These are phyloP conservation scores for Ciborinia camelliae DNA, from an alignment of 2,329 filamentous ascomycete genomes.

Conservation along the genomic window DNA sequence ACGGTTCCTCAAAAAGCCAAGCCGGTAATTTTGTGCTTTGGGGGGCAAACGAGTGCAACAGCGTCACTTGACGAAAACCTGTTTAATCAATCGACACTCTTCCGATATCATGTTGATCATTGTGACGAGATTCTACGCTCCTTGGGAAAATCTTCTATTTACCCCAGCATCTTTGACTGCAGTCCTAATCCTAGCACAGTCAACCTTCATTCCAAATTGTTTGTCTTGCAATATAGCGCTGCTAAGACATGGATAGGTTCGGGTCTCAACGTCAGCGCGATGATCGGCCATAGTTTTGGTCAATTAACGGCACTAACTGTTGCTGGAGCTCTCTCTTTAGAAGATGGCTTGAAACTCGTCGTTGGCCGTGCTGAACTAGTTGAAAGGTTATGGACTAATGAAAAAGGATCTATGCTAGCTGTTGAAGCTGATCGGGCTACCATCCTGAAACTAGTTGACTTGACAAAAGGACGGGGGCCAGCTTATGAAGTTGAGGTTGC, in stretches of 20 bases:
- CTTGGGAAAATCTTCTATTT: not conserved
- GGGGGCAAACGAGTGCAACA: not conserved
- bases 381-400: constrained; percentile 1
- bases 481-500: constrained; percentile 30
- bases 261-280: constrained; percentile 18
- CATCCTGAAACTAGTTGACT: not conserved
- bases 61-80: not conserved
- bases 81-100: not conserved
- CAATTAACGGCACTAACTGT: constrained; percentile 41
- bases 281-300: constrained; percentile 42
- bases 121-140: not conserved
- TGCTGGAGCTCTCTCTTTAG: constrained; percentile 20
- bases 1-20: not conserved
- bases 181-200: not conserved
- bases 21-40: not conserved
- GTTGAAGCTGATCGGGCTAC: not conserved
- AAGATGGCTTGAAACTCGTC: constrained; percentile 29
- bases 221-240: constrained; percentile 26
- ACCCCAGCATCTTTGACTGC: not conserved
- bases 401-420: not conserved
- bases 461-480: not conserved
- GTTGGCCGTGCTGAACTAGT: constrained; percentile 38
- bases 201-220: constrained; percentile 21
- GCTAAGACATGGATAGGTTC: constrained; percentile 26
- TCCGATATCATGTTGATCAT: not conserved